Conservation (phyloP, 345 rosid species). For the Aegle marmelos region DNA sequence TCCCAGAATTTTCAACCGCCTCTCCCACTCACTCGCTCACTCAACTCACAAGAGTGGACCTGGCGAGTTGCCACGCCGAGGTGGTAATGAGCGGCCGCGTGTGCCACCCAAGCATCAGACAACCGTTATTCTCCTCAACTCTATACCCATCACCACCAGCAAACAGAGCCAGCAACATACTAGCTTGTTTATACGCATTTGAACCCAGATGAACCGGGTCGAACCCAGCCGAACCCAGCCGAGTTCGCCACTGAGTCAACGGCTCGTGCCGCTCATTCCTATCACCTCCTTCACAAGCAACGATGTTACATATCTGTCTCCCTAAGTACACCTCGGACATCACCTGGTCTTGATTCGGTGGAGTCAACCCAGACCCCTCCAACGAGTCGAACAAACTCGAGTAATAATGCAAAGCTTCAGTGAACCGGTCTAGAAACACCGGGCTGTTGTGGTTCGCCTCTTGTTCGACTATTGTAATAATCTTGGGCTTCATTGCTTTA, state of each 20-base stretch:
- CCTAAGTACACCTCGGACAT: conserved; percentile 88
- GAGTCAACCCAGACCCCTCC: conserved; percentile 47
- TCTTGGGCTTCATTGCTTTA: conserved; percentile 64
- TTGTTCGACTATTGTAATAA: conserved; percentile 78
- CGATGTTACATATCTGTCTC: conserved; percentile 75
- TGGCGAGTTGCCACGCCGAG: conserved; percentile 73
- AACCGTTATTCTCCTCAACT: conserved; percentile 83
- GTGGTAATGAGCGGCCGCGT: conserved; percentile 84
- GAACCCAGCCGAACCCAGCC: conserved; percentile 60
- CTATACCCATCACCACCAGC: conserved; percentile 84
- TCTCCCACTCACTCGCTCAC: not conserved
- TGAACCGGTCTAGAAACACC: conserved; percentile 73
- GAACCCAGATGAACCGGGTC: conserved; percentile 77
- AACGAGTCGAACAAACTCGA: conserved; percentile 85
- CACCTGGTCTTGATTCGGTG: conserved; percentile 47
- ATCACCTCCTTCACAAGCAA: conserved; percentile 81
- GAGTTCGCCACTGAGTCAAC: conserved; percentile 58
- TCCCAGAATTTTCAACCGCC: not conserved
- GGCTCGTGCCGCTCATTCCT: conserved; percentile 84
- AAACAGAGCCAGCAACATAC: conserved; percentile 72
- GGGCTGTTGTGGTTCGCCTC: conserved; percentile 86
- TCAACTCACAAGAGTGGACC: not conserved
- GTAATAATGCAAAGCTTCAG: conserved; percentile 75
- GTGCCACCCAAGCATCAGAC: conserved; percentile 95
- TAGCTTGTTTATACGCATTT: conserved; percentile 83